A percentile compares a stretch with the other conserved stretches of the same genome.
Evolutionary conservation across 2,329 filamentous ascomycete species (phyloP).

Genomic region (Fusarium cicatricum): DNA sequence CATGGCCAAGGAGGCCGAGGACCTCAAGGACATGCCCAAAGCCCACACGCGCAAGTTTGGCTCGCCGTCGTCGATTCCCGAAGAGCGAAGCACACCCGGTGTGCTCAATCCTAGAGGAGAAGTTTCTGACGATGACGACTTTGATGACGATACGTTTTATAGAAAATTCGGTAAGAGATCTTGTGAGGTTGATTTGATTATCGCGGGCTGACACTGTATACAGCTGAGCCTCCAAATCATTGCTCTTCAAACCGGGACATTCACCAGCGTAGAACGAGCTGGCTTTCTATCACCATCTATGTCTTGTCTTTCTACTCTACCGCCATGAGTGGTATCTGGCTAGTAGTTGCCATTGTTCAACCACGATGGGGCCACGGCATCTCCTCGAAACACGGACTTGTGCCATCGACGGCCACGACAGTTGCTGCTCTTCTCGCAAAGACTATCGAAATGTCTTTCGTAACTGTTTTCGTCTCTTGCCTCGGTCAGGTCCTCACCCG

Average conservation of each 20-base stretch:
- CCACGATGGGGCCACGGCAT: slow-evolving; percentile 70
- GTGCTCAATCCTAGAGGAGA: slow-evolving; percentile 27
- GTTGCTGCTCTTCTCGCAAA: slow-evolving; percentile 77
- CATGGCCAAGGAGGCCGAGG: background rate
- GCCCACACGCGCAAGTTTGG: background rate
- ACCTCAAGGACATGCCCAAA: slow-evolving; percentile 13
- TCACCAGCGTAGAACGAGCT: slow-evolving; percentile 48
- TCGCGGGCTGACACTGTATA: slow-evolving; percentile 10
- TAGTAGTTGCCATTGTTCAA: slow-evolving; percentile 67
- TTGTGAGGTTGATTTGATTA: background rate
- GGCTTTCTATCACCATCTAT: slow-evolving; percentile 59
- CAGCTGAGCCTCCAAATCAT: slow-evolving; percentile 43
- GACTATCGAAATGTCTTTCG: slow-evolving; percentile 79
- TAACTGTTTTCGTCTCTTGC: slow-evolving; percentile 78
- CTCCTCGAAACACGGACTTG: slow-evolving; percentile 60
- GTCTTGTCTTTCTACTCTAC: slow-evolving; percentile 69
- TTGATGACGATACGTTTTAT: slow-evolving; percentile 44
- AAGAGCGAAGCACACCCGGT: slow-evolving; percentile 6
- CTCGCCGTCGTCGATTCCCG: slow-evolving; percentile 5
- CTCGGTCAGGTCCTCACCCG: slow-evolving; percentile 79
- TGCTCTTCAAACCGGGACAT: slow-evolving; percentile 47
- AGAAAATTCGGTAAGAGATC: slow-evolving; percentile 44
- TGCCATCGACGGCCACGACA: slow-evolving; percentile 70
- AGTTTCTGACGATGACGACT: slow-evolving; percentile 30
- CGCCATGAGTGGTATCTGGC: slow-evolving; percentile 70